Evolutionary conservation across 208 protist genomes (phyloP).

Genomic region (Leptomonas seymouri): DNA sequence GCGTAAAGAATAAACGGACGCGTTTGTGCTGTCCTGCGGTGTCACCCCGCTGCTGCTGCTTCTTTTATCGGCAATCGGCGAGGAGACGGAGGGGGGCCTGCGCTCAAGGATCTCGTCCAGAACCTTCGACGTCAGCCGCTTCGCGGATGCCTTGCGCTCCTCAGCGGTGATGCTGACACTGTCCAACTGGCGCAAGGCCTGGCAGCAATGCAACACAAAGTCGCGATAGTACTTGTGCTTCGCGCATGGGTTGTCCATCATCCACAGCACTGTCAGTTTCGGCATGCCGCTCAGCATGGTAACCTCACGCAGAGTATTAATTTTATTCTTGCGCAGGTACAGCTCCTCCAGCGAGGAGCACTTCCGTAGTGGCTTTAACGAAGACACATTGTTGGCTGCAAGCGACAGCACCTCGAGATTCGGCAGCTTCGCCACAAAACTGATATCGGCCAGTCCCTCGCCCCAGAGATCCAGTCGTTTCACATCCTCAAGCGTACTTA

Average conservation of each 20-base stretch:
- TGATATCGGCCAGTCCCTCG: constrained; percentile 82
- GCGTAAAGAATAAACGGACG: constrained; percentile 6
- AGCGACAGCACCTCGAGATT: constrained; percentile 89
- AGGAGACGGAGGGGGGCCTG: not conserved
- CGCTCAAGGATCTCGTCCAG: constrained; percentile 68
- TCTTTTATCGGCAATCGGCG: constrained; percentile 9
- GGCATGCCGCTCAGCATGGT: constrained; percentile 63
- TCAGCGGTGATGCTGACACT: constrained; percentile 71
- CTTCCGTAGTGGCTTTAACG: constrained; percentile 66
- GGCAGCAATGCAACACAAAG: constrained; percentile 87
- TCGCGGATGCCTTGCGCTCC: constrained; percentile 60
- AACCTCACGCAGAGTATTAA: constrained; percentile 80
- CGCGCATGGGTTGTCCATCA: constrained; percentile 93
- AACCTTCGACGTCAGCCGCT: constrained; percentile 53
- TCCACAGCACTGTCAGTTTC: constrained; percentile 88
- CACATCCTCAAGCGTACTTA: constrained; percentile 67
- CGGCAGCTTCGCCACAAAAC: constrained; percentile 60
- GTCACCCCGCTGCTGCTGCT: constrained; percentile 14
- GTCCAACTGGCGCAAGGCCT: constrained; percentile 86
- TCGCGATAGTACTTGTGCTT: constrained; percentile 81
- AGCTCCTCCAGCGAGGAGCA: constrained; percentile 86
- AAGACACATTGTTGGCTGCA: constrained; percentile 81
- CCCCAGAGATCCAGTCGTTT: constrained; percentile 94
- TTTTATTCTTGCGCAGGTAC: constrained; percentile 93
- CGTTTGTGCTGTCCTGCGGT: constrained; percentile 14